These are phyloP conservation scores for Westerdykella aurantiaca DNA, from an alignment of 2,329 filamentous ascomycete genomes.

Conservation along the genomic window DNA sequence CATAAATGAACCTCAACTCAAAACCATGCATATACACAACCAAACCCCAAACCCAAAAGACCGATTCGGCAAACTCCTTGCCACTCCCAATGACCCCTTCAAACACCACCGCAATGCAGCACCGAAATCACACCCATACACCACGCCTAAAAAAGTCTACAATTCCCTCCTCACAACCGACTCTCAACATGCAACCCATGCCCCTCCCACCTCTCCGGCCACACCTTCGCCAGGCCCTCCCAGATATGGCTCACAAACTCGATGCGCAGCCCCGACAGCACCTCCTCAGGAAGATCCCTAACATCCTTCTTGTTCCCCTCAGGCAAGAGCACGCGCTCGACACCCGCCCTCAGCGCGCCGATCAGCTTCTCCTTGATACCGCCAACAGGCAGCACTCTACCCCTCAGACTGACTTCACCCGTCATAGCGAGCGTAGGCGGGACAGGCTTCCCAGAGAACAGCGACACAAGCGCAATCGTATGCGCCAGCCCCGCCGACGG, in stretches of 20 bases:
- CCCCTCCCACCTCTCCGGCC: conserved; percentile 80
- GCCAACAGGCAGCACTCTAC: conserved; percentile 86
- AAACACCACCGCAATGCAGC: too few relatives aligned
- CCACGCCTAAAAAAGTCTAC: neutral
- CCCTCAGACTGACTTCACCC: conserved; percentile 70
- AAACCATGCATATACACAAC: too few relatives aligned
- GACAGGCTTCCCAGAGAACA: conserved; percentile 81
- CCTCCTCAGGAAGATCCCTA: conserved; percentile 83
- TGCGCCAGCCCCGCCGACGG: conserved; percentile 82
- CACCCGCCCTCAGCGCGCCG: conserved; percentile 83
- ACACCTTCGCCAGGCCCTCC: conserved; percentile 86
- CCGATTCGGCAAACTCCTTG: too few relatives aligned
- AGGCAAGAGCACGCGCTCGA: conserved; percentile 88
- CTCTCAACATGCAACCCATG: conserved; percentile 63
- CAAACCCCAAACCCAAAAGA: too few relatives aligned
- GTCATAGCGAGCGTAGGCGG: conserved; percentile 96
- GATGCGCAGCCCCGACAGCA: conserved; percentile 80
- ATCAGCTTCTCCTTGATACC: conserved; percentile 99
- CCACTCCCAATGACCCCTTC: too few relatives aligned
- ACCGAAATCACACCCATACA: too few relatives aligned
- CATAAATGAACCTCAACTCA: too few relatives aligned
- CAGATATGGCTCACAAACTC: conserved; percentile 90
- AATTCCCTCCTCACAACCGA: conserved; percentile 53
- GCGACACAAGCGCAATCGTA: conserved; percentile 83
- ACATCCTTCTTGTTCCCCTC: conserved; percentile 87